Conservation (phyloP, 768 basidiomycete species). For the Pilatotrama ljubarskyi region DNA sequence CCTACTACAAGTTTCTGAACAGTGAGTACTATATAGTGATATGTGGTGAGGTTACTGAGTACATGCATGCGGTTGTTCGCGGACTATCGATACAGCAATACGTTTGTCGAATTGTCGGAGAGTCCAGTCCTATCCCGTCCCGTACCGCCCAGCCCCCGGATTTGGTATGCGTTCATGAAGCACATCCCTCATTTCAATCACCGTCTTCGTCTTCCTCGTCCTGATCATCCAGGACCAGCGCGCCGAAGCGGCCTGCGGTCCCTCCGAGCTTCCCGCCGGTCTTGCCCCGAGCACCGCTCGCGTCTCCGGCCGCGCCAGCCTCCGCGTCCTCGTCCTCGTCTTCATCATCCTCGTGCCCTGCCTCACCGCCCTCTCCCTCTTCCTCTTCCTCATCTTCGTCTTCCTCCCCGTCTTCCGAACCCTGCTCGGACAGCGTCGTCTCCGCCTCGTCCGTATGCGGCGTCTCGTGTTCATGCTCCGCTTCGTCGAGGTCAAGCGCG, state of each 20-base stretch:
- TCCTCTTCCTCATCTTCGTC: conserved; percentile 27
- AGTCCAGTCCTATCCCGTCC: too few relatives aligned
- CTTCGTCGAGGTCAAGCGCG: conserved; percentile 16
- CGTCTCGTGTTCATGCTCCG: conserved; percentile 30
- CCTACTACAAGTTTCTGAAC: neutral
- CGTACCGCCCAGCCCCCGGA: neutral
- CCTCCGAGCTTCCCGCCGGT: neutral
- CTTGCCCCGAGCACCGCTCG: neutral
- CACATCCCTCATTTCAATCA: neutral
- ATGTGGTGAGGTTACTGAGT: neutral
- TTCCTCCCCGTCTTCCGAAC: neutral
- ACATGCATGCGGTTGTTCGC: too few relatives aligned
- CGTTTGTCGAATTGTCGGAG: too few relatives aligned
- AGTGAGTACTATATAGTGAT: neutral
- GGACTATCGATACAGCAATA: too few relatives aligned
- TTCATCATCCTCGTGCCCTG: conserved; percentile 8
- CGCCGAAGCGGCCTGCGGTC: conserved; percentile 37
- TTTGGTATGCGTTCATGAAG: neutral
- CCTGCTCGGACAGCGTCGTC: neutral
- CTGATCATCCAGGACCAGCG: conserved; percentile 39
- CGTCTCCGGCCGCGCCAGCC: conserved; percentile 15
- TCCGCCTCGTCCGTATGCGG: neutral
- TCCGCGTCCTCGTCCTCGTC: neutral
- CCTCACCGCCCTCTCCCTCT: conserved; percentile 27
- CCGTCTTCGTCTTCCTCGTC: conserved; percentile 30